These are phyloP conservation scores for Angomonas deanei DNA, from an alignment of 208 protist genomes.

Conservation along the genomic window DNA sequence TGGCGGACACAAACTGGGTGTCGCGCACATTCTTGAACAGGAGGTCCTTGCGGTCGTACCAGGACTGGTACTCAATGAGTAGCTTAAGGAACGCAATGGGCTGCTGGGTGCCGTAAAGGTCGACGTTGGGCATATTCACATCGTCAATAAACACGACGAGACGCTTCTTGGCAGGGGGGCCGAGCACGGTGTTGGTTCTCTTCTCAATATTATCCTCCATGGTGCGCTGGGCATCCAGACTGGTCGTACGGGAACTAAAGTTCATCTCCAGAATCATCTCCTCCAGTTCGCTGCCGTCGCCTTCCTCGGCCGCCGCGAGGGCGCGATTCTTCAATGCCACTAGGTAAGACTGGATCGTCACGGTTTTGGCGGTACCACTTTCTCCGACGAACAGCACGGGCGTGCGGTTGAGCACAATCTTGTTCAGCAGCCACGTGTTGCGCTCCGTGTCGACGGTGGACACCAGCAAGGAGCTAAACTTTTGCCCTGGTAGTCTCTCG, in stretches of 20 bases:
- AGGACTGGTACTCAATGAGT: constrained; percentile 93
- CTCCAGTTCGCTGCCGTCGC: constrained; percentile 79
- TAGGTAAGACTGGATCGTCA: constrained; percentile 96
- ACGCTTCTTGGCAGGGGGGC: constrained; percentile 94
- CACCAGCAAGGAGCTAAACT: constrained; percentile 97
- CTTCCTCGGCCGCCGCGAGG: not conserved
- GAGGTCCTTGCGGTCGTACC: constrained; percentile 97
- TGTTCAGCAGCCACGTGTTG: constrained; percentile 96
- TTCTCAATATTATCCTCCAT: constrained; percentile 98
- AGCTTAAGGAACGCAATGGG: constrained; percentile 98
- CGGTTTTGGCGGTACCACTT: constrained; percentile 98
- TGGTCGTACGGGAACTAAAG: constrained; percentile 95
- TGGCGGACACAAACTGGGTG: constrained; percentile 95
- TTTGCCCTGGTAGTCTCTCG: constrained; percentile 61
- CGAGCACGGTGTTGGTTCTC: constrained; percentile 92
- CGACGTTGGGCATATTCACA: constrained; percentile 98
- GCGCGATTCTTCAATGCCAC: constrained; percentile 68
- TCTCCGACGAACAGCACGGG: constrained; percentile 96
- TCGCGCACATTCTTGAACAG: constrained; percentile 95
- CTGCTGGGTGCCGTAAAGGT: constrained; percentile 98
- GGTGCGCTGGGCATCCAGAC: constrained; percentile 93
- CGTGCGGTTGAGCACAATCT: constrained; percentile 84
- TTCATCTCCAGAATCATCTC: constrained; percentile 95
- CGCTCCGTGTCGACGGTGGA: constrained; percentile 98
- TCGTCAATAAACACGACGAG: constrained; percentile 98